Evolutionary conservation across 306 rosid species (phyloP), one percentile per base, ranked within the genome.

Genomic region (Comarum palustre): DNA sequence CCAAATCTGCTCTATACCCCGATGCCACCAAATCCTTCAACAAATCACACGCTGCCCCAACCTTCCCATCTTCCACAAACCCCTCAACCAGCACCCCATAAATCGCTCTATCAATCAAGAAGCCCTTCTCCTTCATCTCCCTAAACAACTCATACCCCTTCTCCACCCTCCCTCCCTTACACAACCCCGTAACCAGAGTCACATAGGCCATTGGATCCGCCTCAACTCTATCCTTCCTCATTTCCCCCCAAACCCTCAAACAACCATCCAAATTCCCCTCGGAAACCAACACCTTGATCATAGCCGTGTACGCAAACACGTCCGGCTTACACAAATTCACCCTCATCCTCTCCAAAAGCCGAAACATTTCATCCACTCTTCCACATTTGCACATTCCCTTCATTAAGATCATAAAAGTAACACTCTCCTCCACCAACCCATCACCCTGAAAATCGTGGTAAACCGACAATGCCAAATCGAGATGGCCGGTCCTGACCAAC

Each of bases 201-300:
- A 77, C 84, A 81, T 93, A 93, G 0, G 98, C 97, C 90, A 86
- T 87, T 2, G 80, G 90, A 66, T 93, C 93, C 0, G 88, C 82
- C 68, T 78, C 84, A 31, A 87, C 87, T 65, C 72, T 10, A 66
- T 89, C 97, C 38, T 71, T 80, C 81, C 73, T 82, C 98, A 89
- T 93, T 79, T 93, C 96, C 75, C 86, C 84, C 97, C 97, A 93
- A 70, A 90, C 84, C 83, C 78, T 83, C 80, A 89, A 84, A 74
- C 92, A 85, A 0, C 85, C 91, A 9, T 93, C 92, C 54, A 89
- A 78, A 68, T 85, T 75, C n/a, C 87, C 96, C 79, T 55, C 79
- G 0, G 70, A 58, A 71, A 86, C 77, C 82, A 93, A 67, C 77
- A 86, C 82, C 82, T 47, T 42, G 22, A 91, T 75, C 94, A 91